These are phyloP conservation scores for Tricholomella constricta DNA, from an alignment of 768 basidiomycete species.

Conservation along the genomic window DNA sequence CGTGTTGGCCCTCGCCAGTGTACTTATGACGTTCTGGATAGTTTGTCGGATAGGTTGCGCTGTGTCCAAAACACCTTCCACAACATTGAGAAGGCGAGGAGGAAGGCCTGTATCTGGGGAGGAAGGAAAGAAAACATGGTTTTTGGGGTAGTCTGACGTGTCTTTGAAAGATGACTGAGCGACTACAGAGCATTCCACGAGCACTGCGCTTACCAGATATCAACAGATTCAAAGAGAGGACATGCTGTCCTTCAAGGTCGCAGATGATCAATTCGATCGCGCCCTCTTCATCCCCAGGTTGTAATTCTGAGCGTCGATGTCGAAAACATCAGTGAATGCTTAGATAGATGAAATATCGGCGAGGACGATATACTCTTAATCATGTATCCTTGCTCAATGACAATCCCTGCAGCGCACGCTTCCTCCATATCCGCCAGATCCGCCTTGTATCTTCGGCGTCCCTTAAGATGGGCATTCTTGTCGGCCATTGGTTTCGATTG, in stretches of 20 bases:
- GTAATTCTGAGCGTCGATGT: slow-evolving; percentile 40
- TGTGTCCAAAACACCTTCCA: slow-evolving; percentile 45
- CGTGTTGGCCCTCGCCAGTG: slow-evolving; percentile 22
- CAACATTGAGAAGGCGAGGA: slow-evolving; percentile 37
- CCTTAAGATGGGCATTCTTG: slow-evolving; percentile 52
- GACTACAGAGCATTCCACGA: neutral
- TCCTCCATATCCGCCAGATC: slow-evolving; percentile 53
- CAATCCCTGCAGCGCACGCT: slow-evolving; percentile 33
- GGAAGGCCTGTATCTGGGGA: slow-evolving; percentile 47
- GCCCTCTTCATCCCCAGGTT: slow-evolving; percentile 63
- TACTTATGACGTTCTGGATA: slow-evolving; percentile 43
- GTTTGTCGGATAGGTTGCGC: slow-evolving; percentile 47
- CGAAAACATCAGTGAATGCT: neutral
- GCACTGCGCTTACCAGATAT: slow-evolving; percentile 44
- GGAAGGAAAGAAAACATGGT: slow-evolving; percentile 60
- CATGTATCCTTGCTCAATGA: slow-evolving; percentile 37
- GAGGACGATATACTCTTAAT: slow-evolving; percentile 40
- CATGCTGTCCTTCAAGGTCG: slow-evolving; percentile 32
- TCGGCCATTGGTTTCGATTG: slow-evolving; percentile 7
- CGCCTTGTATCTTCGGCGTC: slow-evolving; percentile 56
- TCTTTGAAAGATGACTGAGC: slow-evolving; percentile 35
- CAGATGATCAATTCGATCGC: slow-evolving; percentile 53
- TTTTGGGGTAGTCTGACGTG: slow-evolving; percentile 65
- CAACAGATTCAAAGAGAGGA: slow-evolving; percentile 44
- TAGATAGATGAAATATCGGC: neutral